Evolutionary conservation across 2,329 filamentous ascomycete species (phyloP), one percentile per base, ranked within the genome.

Genomic region (Fusarium mangiferae): DNA sequence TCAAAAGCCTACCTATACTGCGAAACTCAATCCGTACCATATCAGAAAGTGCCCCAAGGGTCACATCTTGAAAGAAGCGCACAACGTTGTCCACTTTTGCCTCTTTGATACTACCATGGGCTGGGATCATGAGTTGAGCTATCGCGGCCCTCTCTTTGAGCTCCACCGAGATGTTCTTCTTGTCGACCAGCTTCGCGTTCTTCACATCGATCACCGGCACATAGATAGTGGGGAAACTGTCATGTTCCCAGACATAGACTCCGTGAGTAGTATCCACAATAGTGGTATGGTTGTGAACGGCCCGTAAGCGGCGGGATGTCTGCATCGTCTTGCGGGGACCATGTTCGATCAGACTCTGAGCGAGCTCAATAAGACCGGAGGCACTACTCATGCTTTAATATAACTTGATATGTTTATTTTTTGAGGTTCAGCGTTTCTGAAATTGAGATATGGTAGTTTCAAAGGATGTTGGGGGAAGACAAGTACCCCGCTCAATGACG

Each of bases 191-290:
- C 10, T 72, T 76, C 57, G 78, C 80, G n/a, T 80, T 75, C 15
- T 66, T 76, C 10, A 84, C 65, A 44, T 79, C 80, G 1, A 66
- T 48, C 2, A 59, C 54, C 0, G 84, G 83, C 7, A 87, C 75
- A 61, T 86, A 87, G 65, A 83, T 84, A 33, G 87, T 82, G 4
- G 86, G 87, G 74, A 87, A 89, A 62, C 79, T 83, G 3, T 83
- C 81, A 67, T 89, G 86, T 73, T 86, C 84, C 84, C 84, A 86
- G 14, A 85, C 81, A 63, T 81, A 82, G 22, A 80, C 59, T 6
- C 82, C 83, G 28, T 78, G 67, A 2, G 78, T 80, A 1, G 84
- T 84, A 64, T 86, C 84, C 22, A 83, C 79, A 30, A 84, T 80
- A 63, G 75, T 76, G 9, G 72, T 73, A 30, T 77, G 74, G 63